Conservation (phyloP, 2,329 filamentous ascomycete genomes). For the Monilinia fructicola region DNA sequence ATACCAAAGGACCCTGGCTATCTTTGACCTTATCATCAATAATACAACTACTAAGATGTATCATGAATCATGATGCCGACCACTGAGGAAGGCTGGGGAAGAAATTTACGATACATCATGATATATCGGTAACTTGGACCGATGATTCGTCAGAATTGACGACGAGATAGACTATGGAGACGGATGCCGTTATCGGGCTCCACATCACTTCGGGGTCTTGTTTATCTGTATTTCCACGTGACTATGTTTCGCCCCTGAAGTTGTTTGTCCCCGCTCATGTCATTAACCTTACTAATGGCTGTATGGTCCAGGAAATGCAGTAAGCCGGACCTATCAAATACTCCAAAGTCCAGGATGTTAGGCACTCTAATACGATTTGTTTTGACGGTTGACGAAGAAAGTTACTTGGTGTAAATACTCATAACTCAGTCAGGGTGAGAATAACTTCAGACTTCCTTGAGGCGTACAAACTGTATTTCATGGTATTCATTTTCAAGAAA, state of each 20-base stretch:
- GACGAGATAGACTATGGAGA: neutral
- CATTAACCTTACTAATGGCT: neutral
- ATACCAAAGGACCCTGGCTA: neutral
- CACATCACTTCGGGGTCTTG: too few relatives aligned
- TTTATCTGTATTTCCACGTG: neutral
- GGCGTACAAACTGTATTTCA: too few relatives aligned
- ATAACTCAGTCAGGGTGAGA: too few relatives aligned
- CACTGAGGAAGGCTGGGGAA: constrained; percentile 8
- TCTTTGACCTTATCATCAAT: constrained; percentile 4
- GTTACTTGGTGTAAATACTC: too few relatives aligned
- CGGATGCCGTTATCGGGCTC: neutral
- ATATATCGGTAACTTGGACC: neutral
- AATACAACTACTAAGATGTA: neutral
- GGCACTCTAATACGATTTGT: too few relatives aligned
- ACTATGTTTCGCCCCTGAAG: neutral
- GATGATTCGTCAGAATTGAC: constrained; percentile 6
- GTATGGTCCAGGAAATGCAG: neutral
- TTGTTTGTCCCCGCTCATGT: too few relatives aligned
- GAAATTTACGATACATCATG: neutral
- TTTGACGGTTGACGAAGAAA: too few relatives aligned
- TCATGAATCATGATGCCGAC: neutral
- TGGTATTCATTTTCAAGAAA: too few relatives aligned
- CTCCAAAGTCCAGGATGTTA: too few relatives aligned
- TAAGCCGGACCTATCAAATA: too few relatives aligned
- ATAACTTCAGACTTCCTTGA: too few relatives aligned